These are phyloP conservation scores for Plicaturopsis crispa DNA, from an alignment of 768 basidiomycete genomes.

Conservation along the genomic window DNA sequence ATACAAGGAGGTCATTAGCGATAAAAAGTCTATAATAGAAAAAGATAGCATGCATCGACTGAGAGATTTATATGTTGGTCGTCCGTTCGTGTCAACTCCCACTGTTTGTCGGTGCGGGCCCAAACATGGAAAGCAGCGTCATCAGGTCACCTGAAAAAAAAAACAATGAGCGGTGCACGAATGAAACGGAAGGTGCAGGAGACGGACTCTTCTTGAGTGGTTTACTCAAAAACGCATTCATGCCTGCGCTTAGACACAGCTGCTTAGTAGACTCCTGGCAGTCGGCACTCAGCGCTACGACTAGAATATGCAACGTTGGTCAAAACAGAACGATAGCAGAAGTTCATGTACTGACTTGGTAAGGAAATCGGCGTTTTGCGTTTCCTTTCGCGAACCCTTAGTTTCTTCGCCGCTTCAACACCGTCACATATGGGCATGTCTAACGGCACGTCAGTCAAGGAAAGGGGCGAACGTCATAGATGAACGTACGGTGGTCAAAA, in stretches of 20 bases:
- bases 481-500: conserved; percentile 63
- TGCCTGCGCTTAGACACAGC: conserved; percentile 70
- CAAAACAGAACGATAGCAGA: background rate
- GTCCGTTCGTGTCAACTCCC: too few relatives aligned
- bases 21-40: too few relatives aligned
- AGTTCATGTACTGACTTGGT: conserved; percentile 39
- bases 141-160: conserved; percentile 39
- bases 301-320: conserved; percentile 22
- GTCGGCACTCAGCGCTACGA: conserved; percentile 69
- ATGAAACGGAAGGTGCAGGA: too few relatives aligned
- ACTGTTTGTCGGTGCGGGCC: too few relatives aligned
- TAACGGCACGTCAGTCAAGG: conserved; percentile 15
- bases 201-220: conserved; percentile 61
- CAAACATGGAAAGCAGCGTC: conserved; percentile 48
- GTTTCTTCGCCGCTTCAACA: conserved; percentile 62
- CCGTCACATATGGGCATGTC: conserved; percentile 80
- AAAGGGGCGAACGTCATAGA: background rate
- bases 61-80: too few relatives aligned
- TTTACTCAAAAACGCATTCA: conserved; percentile 73
- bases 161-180: too few relatives aligned
- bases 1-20: too few relatives aligned
- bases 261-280: conserved; percentile 72
- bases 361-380: conserved; percentile 41
- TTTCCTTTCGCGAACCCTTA: conserved; percentile 51
- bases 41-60: too few relatives aligned